Evolutionary conservation across 164 flowering plant genomes (phyloP), one percentile per base, ranked within the genome.

Genomic region (Umbilicus rupestris): DNA sequence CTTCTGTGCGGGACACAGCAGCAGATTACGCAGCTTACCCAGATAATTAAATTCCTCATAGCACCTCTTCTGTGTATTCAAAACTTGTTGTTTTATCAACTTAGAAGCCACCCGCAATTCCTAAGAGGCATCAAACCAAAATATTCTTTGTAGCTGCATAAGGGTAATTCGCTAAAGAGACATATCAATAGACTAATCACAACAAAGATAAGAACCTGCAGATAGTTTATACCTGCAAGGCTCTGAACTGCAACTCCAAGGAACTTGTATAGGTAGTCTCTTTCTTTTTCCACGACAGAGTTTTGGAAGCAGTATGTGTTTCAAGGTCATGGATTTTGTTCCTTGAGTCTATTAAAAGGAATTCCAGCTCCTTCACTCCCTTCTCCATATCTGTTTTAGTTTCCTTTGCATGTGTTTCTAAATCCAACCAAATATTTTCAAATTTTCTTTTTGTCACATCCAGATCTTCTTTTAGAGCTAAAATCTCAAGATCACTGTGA

Each of bases 361-460:
- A 45, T 72, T 93, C 92, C 69, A 84, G 80, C 66, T 89, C 90
- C 70, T 75, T 76, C 41, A 87, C 68, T 74, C 77, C 84, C 72
- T 77, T 75, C 69, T 83, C 85, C 68, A 81, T 67, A 63, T 75
- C 72, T 66, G 44, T 55, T 75, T 77, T 80, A 70, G 85, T 75
- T 71, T 83, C 81, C 67, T 71, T 75, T n/a, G 80, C 76, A 28
- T 82, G 70, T 46, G 73, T 66, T 80, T 89, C 87, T 69, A 87
- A 62, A 42, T 77, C 78, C 55, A 73, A 39, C 73, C 79, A 75
- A 41, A 65, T 79, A 29, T 80, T 70, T 73, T 86, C 84, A 73
- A 86, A 75, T 14, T 62, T 73, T 65, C 26, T 74, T 75, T 77
- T 88, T 22, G 76, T 66, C 55, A 41, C 35, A 70, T 84, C 84